phyloP scores from a whole-genome alignment of 1,284 basidiomycete species.

The Pyrrhoderma lamaoense region DNA sequence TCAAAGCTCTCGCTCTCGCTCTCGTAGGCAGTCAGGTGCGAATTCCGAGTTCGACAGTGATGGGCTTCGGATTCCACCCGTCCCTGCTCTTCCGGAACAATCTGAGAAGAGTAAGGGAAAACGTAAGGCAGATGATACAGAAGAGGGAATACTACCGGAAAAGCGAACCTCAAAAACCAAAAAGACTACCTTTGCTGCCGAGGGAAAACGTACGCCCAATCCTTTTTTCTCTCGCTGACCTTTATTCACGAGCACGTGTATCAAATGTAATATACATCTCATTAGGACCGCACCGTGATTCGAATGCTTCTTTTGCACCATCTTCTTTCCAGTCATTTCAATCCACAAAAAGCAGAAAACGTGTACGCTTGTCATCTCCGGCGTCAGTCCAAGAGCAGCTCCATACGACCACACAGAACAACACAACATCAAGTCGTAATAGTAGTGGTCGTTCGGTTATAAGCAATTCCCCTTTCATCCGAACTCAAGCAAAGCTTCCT shows the following conservation, averaged over 20 bases:
- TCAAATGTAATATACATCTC: background rate
- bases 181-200: conserved; percentile 23
- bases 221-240: background rate
- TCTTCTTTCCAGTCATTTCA: conserved; percentile 20
- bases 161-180: conserved; percentile 7
- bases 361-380: conserved; percentile 20
- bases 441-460: conserved; percentile 32
- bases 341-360: conserved; percentile 19
- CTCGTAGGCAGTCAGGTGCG: conserved; percentile 10
- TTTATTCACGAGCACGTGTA: conserved; percentile 2
- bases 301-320: conserved; percentile 20
- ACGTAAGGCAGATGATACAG: conserved; percentile 42
- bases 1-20: conserved; percentile 19
- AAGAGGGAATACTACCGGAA: conserved; percentile 31
- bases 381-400: conserved; percentile 12
- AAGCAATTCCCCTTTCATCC: conserved; percentile 33
- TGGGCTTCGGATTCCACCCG: conserved; percentile 18
- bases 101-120: conserved; percentile 37
- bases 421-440: conserved; percentile 48
- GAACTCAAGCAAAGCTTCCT: conserved; percentile 22
- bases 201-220: conserved; percentile 13
- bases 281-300: conserved; percentile 17
- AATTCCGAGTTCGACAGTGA: conserved; percentile 2
- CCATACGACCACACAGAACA: conserved; percentile 25
- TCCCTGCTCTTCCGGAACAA: conserved; percentile 22